Conservation (phyloP, 352 stramenopile species). For the Globisporangium yorkense region DNA sequence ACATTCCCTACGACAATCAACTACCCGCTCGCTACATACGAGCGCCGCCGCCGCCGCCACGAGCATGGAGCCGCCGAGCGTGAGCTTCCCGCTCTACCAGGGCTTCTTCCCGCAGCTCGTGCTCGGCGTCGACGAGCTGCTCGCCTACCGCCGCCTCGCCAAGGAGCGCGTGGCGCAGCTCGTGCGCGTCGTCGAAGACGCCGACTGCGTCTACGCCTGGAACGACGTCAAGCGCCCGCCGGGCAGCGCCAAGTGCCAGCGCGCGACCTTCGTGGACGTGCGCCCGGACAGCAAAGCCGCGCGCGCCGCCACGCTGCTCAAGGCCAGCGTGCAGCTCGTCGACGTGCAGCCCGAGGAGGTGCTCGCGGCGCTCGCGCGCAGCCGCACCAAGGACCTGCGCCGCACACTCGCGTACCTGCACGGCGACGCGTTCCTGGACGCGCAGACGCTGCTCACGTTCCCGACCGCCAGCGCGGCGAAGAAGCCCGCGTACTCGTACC, state of each 20-base stretch:
- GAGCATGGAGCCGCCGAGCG: conserved; percentile 32
- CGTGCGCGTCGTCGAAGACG: conserved; percentile 73
- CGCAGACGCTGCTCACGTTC: conserved; percentile 69
- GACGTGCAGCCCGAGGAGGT: conserved; percentile 62
- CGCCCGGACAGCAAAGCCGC: conserved; percentile 30
- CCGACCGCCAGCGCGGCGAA: conserved; percentile 33
- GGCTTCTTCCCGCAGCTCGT: conserved; percentile 81
- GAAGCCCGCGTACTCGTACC: conserved; percentile 49
- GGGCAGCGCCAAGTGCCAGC: conserved; percentile 23
- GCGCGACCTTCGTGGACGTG: conserved; percentile 60
- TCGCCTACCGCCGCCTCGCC: conserved; percentile 69
- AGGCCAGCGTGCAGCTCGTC: conserved; percentile 53
- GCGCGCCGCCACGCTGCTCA: conserved; percentile 44
- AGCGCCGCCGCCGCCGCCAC: background rate
- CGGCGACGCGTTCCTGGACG: conserved; percentile 45
- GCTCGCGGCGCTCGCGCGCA: conserved; percentile 43
- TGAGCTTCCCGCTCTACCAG: conserved; percentile 71
- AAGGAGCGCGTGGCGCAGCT: conserved; percentile 72
- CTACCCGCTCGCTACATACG: no score
- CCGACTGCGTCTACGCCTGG: conserved; percentile 72
- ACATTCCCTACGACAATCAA: background rate
- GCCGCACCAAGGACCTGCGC: conserved; percentile 49
- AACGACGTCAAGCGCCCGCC: conserved; percentile 21
- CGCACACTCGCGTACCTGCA: conserved; percentile 48
- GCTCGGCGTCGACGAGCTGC: conserved; percentile 59